Base-by-base conservation (phyloP, 345 rosid species). In the Dipteronia dyeriana region DNA sequence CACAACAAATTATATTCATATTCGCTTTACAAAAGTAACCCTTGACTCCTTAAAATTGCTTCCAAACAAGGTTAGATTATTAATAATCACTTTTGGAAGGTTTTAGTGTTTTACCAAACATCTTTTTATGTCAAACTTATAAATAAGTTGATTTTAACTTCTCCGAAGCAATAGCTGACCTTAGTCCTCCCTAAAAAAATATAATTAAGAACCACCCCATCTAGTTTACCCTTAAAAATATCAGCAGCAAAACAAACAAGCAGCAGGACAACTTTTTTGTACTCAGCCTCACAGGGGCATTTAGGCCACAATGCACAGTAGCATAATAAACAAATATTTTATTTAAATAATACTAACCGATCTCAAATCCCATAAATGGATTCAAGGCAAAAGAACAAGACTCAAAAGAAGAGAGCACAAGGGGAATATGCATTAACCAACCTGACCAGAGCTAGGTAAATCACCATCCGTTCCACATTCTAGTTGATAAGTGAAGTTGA, bases 361-460 rank as follows among this genome's bases (percentile, higher is more conserved):
- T 54, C 51, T 26, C 8, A 62, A 41, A 71, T 19, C 14, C 38
- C 47, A 56, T n/a, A 69, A n/a, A 43, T 17, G 16, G 31, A 57
- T 53, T 14, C 12, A 64, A 53, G 23, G 39, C 6, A 64, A 20
- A 47, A 29, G 31, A 22, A 26, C 20, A 17, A 67, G 26, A 39
- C 20, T 49, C n/a, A 39, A 59, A 68, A 68, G 2, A 29, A 57
- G 39, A 51, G 31, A 72, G 57, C 9, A 57, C 3, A 59, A 71
- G 31, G n/a, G 66, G 47, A 39, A 22, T 13, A 54, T 62, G 56
- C 68, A 60, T 47, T 61, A 67, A 73, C 84, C 79, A 74, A 90
- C 94, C 94, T 89, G 92, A 76, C 98, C 99, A 26, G 97, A 91
- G 87, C 95, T 94, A n/a, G 99, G 99, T 78, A 90, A 85, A 87